Evolutionary conservation across 495 filamentous ascomycete species (phyloP).

Genomic region (Massariosphaeria phaeospora): DNA sequence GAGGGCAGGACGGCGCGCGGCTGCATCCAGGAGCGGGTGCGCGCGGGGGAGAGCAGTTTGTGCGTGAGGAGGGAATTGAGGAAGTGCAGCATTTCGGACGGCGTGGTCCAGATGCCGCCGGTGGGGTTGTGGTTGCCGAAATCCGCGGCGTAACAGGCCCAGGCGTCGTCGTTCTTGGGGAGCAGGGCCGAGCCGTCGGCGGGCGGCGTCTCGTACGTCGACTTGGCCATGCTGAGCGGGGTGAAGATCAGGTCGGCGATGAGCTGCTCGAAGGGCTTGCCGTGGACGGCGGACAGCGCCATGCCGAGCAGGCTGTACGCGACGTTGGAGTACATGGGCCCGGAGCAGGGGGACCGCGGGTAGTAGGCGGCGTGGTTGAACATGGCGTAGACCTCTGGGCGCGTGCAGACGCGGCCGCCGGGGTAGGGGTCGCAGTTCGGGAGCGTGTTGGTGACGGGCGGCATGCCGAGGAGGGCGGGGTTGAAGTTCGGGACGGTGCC

Average conservation of each 20-base stretch:
- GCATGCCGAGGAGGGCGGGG: background rate
- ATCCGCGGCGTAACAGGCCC: constrained; percentile 1
- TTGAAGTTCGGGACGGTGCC: background rate
- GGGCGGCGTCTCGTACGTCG: background rate
- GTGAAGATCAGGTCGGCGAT: constrained; percentile 12
- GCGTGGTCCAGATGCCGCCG: constrained; percentile 13
- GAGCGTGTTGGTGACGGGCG: background rate
- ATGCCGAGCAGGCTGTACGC: constrained; percentile 12
- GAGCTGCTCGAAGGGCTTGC: constrained; percentile 3
- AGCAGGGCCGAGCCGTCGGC: background rate
- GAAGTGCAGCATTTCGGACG: constrained; percentile 3
- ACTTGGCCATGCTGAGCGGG: background rate
- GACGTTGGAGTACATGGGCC: constrained; percentile 11
- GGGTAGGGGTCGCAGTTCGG: constrained; percentile 3
- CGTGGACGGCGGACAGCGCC: background rate
- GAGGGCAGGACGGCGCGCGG: background rate
- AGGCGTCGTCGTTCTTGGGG: background rate
- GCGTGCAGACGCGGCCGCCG: constrained; percentile 4
- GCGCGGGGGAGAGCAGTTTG: background rate
- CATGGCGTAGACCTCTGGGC: constrained; percentile 1
- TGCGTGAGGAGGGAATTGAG: background rate
- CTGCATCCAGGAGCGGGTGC: constrained; percentile 10
- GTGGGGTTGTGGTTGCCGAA: constrained; percentile 16
- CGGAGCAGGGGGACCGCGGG: background rate
- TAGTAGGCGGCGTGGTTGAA: background rate